Conservation (phyloP, 2,329 filamentous ascomycete species). For the Colletotrichum destructivum region DNA sequence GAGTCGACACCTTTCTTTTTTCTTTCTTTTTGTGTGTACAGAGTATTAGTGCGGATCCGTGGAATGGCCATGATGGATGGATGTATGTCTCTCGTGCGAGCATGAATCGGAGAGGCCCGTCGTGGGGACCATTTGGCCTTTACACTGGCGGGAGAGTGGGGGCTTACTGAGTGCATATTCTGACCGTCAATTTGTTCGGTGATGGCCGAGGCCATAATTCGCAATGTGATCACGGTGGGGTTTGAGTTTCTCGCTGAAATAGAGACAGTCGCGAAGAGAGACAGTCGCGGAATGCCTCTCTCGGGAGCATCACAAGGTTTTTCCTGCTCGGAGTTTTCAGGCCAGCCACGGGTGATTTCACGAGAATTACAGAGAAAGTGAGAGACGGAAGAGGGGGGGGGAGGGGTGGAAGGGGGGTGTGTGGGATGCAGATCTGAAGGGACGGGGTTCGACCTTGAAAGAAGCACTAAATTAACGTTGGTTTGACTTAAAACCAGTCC, state of each 20-base stretch:
- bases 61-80: background rate
- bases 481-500: slow-evolving; percentile 23
- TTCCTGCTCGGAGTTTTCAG: too few species aligned
- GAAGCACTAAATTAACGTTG: slow-evolving; percentile 39
- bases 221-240: background rate
- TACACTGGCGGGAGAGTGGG: too few species aligned
- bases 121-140: too few species aligned
- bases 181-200: too few species aligned
- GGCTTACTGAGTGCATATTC: too few species aligned
- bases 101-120: too few species aligned
- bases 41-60: background rate
- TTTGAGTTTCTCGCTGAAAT: background rate
- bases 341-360: background rate
- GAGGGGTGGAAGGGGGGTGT: background rate
- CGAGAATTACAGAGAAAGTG: background rate
- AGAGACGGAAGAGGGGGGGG: background rate
- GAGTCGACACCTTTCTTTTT: background rate
- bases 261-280: too few species aligned
- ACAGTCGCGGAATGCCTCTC: background rate
- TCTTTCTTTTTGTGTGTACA: too few species aligned
- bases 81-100: too few species aligned
- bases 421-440: background rate
- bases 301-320: background rate
- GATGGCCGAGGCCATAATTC: too few species aligned
- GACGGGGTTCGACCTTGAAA: background rate